phyloP scores from a whole-genome alignment of 352 stramenopile genomes.

The Blastocystis sp. region DNA sequence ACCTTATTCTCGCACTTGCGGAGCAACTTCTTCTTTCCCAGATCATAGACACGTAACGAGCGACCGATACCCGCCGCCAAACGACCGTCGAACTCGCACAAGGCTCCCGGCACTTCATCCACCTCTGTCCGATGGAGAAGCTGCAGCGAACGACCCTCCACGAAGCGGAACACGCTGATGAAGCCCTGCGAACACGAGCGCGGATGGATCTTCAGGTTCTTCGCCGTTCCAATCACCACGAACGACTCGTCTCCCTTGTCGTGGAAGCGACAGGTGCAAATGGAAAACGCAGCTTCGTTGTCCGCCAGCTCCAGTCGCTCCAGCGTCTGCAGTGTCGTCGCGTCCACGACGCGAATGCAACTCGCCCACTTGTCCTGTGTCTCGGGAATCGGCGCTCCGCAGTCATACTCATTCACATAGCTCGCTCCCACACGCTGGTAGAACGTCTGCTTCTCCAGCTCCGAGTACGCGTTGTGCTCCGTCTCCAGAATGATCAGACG shows the following conservation, averaged over 20 bases:
- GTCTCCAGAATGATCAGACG: constrained; percentile 85
- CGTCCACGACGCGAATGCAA: constrained; percentile 90
- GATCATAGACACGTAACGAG: constrained; percentile 88
- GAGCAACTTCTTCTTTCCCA: constrained; percentile 91
- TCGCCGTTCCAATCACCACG: constrained; percentile 87
- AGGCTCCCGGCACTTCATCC: constrained; percentile 83
- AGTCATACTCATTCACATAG: constrained; percentile 64
- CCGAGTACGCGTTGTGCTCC: constrained; percentile 87
- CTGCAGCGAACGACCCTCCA: constrained; percentile 75
- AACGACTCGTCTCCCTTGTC: constrained; percentile 87
- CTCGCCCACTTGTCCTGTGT: constrained; percentile 81
- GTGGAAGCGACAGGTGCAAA: constrained; percentile 78
- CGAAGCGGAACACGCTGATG: constrained; percentile 82
- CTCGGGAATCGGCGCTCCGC: constrained; percentile 60
- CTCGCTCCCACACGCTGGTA: not conserved
- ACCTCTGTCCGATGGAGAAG: constrained; percentile 89
- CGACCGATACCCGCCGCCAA: constrained; percentile 89
- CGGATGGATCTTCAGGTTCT: constrained; percentile 83
- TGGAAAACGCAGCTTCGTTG: constrained; percentile 82
- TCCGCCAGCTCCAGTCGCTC: constrained; percentile 79
- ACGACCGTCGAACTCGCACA: constrained; percentile 90
- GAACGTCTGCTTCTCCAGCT: constrained; percentile 72
- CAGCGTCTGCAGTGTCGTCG: constrained; percentile 73
- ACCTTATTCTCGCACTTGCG: constrained; percentile 90
- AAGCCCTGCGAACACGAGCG: constrained; percentile 63